Evolutionary conservation across 176 grass and related monocot genomes (phyloP).

Genomic region (Chloris gayana): DNA sequence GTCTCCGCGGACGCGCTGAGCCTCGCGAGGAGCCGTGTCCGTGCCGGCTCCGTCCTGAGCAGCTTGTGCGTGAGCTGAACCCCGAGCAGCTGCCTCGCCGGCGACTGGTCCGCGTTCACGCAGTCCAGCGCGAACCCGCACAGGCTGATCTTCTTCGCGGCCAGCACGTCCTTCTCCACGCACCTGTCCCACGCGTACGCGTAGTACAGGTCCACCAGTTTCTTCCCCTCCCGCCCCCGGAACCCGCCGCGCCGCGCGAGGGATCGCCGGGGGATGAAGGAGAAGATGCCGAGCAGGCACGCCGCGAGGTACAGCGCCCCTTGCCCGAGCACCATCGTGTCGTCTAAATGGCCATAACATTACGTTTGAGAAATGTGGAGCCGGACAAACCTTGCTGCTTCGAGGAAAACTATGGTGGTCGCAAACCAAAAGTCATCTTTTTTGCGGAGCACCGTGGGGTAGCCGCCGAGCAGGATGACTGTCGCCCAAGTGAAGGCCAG

Average conservation of each 20-base stretch:
- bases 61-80: background rate
- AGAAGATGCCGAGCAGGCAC: background rate
- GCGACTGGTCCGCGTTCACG: background rate
- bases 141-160: slow-evolving; percentile 3
- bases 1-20: background rate
- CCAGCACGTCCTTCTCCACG: background rate
- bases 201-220: slow-evolving; percentile 16
- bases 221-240: background rate
- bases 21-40: background rate
- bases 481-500: slow-evolving; percentile 61
- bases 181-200: background rate
- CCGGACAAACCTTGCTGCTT: background rate
- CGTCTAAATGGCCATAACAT: too few species aligned
- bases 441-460: background rate
- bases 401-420: slow-evolving; percentile 38
- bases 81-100: slow-evolving; percentile 8
- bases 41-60: background rate
- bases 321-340: slow-evolving; percentile 7
- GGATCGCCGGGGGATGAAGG: background rate
- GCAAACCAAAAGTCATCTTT: slow-evolving; percentile 43
- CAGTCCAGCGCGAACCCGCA: slow-evolving; percentile 14
- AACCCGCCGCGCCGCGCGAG: background rate
- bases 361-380: background rate
- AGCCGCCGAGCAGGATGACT: slow-evolving; percentile 49
- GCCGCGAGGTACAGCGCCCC: slow-evolving; percentile 3